Base-by-base conservation (phyloP, 2,329 filamentous ascomycete genomes). In the Cercospora sp. region DNA sequence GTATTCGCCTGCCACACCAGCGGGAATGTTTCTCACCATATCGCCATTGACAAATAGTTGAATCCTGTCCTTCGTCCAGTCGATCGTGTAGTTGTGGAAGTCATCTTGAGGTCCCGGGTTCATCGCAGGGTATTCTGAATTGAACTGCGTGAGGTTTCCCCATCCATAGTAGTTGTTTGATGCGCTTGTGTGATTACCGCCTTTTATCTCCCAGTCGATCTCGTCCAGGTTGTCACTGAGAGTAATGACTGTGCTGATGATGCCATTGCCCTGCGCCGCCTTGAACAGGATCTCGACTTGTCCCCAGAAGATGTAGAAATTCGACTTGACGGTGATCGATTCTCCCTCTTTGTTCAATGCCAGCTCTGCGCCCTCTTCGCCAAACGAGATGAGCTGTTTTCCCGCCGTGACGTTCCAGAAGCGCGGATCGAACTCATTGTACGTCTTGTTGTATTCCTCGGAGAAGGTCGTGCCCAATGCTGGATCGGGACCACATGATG, bases 251-350 rank as follows among this genome's bases (percentile, higher is more conserved):
- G 91, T 87, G 75, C 89, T 93, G 74, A 97, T 87, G 70, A 97
- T 89, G 62, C 93, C 93, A 7, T 82, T 82, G 18, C 93, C 93
- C 1, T 84, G 81, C 0, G 93, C 89, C 3, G 91, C 91, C 82
- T 92, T 92, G 83, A 96, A 87, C 73, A 87, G 84, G 67, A 94
- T 85, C 79, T 95, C 92, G 59, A 92, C 89, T 68, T 89, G 88
- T 65, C 93, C 93, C 73, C 90, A 94, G 83, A 96, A 93, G 80
- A 97, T 91, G 82, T 93, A 95, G 78, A 93, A 94, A 73, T 89
- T 88, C 58, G 91, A 89, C 71, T 89, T 86, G 69, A 97, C 86
- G 0, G 92, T 96, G 0, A 93, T 91, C 0, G 91, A 90, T 73
- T 96, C 88, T 70, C 89, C 88, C 72, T 89, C 85, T 76, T 89